Evolutionary conservation across 1,139 yeast species (phyloP), one percentile per base, ranked within the genome.

Genomic region (Pichia sp.): DNA sequence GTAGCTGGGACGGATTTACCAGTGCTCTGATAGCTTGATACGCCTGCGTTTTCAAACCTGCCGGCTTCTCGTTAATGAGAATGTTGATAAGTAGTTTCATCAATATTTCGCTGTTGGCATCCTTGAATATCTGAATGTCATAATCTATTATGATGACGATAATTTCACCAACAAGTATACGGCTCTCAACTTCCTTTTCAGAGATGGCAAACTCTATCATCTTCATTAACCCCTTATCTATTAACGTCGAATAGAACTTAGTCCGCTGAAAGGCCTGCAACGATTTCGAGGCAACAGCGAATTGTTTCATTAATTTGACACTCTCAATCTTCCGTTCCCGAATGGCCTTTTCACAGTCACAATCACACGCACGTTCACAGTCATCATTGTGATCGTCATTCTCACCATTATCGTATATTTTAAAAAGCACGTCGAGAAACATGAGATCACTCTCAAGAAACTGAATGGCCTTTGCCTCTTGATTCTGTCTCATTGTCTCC

Each of bases 121-220:
- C 45, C 50, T 72, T 75, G 15, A 85, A 74, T 32, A 85, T 58
- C 4, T 79, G 60, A 3, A 85, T 80, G 52, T 87, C 96, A 49
- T 84, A 88, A 45, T 88, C 96, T 25, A 88, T 79, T 8, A 87
- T 78, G 2, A 86, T 67, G 10, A 85, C 81, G 22, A 91, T 72
- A 11, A 87, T 63, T 52, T 91, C 97, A 0, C 94, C 81, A 0
- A 95, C 94, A 24, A 85, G 56, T 2, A 78, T 76, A 41, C 93
- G 64, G n/a, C 67, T 67, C 0, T 52, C 40, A 47, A 77, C 80
- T 23, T 65, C 64, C 9, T 15, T 14, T 10, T 18, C 20, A 8
- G 15, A 13, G 35, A 87, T 66, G 0, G 96, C 93, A 64, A 76
- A 86, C 35, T 72, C 70, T 17, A 91, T 65, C 60, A 85, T 73